Conservation (phyloP, 2,329 filamentous ascomycete species). For the Neopestalotiopsis sp. region DNA sequence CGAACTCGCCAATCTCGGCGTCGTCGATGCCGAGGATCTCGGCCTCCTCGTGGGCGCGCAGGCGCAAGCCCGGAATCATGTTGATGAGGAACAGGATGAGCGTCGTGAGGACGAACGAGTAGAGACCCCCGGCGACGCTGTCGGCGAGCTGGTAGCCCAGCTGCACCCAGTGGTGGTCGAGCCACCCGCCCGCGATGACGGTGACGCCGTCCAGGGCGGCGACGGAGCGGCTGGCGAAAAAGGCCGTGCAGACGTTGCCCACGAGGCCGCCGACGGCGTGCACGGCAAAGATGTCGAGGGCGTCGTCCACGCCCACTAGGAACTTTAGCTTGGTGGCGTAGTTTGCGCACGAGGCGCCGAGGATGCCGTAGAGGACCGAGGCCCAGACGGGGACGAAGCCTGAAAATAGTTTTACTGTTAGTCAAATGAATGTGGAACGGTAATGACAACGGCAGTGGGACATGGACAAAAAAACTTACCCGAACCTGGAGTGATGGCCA, state of each 20-base stretch:
- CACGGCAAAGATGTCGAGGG: constrained; percentile 87
- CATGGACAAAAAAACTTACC: constrained; percentile 47
- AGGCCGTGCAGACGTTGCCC: constrained; percentile 78
- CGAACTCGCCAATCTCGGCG: constrained; percentile 90
- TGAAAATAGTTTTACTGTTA: constrained; percentile 24
- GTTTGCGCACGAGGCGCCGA: constrained; percentile 81
- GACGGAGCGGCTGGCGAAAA: constrained; percentile 87
- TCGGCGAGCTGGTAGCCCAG: constrained; percentile 85
- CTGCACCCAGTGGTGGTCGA: constrained; percentile 85
- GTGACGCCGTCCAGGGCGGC: constrained; percentile 77
- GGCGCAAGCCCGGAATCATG: constrained; percentile 74
- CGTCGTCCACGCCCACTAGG: constrained; percentile 79
- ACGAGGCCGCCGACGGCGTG: constrained; percentile 80
- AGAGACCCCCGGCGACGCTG: constrained; percentile 75
- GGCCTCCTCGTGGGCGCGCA: constrained; percentile 77
- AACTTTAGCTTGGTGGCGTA: constrained; percentile 94
- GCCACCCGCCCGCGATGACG: constrained; percentile 76
- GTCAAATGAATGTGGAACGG: too few relatives aligned
- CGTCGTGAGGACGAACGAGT: constrained; percentile 80
- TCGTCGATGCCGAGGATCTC: constrained; percentile 89
- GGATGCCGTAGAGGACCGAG: constrained; percentile 77
- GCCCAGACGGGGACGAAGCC: constrained; percentile 84
- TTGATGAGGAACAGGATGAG: constrained; percentile 83
- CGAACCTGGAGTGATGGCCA: constrained; percentile 87
- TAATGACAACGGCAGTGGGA: too few relatives aligned